These are phyloP conservation scores for Artemisia argyi DNA, from an alignment of 129 eudicot genomes.

Conservation along the genomic window DNA sequence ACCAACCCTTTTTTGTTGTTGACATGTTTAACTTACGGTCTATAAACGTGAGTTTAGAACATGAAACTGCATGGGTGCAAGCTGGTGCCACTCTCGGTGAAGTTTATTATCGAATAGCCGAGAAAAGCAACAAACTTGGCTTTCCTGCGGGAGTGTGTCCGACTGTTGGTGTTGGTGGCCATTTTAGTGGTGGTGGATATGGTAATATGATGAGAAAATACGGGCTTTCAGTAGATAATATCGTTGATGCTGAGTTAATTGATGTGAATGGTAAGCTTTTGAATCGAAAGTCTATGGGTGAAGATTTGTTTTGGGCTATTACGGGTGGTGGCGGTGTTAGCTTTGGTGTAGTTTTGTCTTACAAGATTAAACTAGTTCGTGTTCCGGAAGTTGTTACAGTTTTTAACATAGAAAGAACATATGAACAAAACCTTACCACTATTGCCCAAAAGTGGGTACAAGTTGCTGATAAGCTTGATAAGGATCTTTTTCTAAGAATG, in stretches of 20 bases:
- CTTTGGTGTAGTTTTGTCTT: constrained; percentile 44
- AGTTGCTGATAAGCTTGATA: constrained; percentile 36
- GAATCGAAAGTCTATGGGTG: constrained; percentile 7
- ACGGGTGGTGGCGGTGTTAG: constrained; percentile 52
- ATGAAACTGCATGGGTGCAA: constrained; percentile 45
- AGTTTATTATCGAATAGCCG: constrained; percentile 37
- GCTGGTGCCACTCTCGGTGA: constrained; percentile 52
- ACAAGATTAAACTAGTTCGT: constrained; percentile 33
- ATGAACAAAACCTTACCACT: constrained; percentile 27
- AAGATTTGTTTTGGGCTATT: background rate
- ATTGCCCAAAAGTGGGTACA: constrained; percentile 31
- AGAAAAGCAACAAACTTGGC: constrained; percentile 32
- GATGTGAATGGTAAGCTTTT: constrained; percentile 28
- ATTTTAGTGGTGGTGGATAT: constrained; percentile 51
- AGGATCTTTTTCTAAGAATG: constrained; percentile 38
- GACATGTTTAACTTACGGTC: constrained; percentile 43
- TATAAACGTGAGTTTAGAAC: constrained; percentile 12
- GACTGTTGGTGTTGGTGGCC: constrained; percentile 57
- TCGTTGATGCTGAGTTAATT: constrained; percentile 40
- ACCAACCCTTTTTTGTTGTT: too few relatives aligned
- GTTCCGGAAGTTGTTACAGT: constrained; percentile 45
- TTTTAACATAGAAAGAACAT: constrained; percentile 23
- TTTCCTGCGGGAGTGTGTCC: constrained; percentile 52
- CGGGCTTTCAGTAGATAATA: constrained; percentile 44
- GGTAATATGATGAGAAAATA: constrained; percentile 47